phyloP scores from a whole-genome alignment of 345 rosid species.

The Hibiscus tridactylites region DNA sequence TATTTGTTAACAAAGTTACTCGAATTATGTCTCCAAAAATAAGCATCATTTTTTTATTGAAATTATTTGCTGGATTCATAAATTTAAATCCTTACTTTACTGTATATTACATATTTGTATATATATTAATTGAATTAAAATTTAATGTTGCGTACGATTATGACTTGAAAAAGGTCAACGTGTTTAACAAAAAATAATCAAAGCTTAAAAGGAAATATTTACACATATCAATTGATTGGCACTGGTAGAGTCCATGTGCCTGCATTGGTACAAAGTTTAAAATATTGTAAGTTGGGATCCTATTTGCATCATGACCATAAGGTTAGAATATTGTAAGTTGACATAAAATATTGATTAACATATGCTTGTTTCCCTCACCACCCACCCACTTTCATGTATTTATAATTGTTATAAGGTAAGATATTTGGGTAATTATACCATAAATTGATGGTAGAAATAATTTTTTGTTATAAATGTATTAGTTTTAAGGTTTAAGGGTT shows the following conservation, averaged over 20 bases:
- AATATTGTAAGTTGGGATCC: not conserved
- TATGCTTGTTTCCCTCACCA: not conserved
- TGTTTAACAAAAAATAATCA: not conserved
- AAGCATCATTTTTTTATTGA: too few species aligned
- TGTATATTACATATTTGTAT: too few species aligned
- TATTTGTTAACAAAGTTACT: too few species aligned
- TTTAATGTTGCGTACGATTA: not conserved
- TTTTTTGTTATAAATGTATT: too few species aligned
- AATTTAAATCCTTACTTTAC: too few species aligned
- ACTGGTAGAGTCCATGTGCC: conserved; percentile 12
- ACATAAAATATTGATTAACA: not conserved
- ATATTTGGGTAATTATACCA: too few species aligned
- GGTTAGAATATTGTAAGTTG: conserved; percentile 1
- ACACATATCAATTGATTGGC: not conserved
- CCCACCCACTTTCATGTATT: too few species aligned
- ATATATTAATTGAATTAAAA: not conserved
- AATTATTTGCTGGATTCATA: too few species aligned
- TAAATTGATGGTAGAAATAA: too few species aligned
- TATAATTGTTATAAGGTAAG: too few species aligned
- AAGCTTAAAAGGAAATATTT: not conserved
- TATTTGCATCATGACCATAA: not conserved
- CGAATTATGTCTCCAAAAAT: too few species aligned
- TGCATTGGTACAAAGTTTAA: not conserved
- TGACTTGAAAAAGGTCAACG: not conserved
- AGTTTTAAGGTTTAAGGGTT: too few species aligned